Evolutionary conservation across 2,329 filamentous ascomycete genomes (phyloP), one percentile per base, ranked within the genome.

Genomic region (Claviceps digitariae): DNA sequence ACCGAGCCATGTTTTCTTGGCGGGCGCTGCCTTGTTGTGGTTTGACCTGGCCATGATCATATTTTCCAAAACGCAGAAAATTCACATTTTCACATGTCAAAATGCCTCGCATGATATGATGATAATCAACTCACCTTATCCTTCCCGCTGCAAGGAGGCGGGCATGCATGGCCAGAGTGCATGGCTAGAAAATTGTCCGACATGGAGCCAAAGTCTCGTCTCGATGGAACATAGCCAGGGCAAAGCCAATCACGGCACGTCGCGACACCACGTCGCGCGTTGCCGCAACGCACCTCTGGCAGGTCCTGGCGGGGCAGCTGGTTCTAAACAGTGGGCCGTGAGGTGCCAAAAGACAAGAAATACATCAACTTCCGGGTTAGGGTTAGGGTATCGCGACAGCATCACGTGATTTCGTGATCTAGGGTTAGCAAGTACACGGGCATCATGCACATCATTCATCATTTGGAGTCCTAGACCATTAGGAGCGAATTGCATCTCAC

Each of bases 51-150:
- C n/a, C n/a, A n/a, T n/a, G n/a, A n/a, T n/a, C n/a, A n/a, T n/a
- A n/a, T n/a, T n/a, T n/a, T n/a, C n/a, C n/a, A n/a, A n/a, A n/a
- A n/a, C n/a, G n/a, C n/a, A n/a, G n/a, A n/a, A n/a, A n/a, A n/a
- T 4, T 29, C 27, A 29, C 4, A 29, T 4, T 29, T 54, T 46
- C 50, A 52, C 49, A 23, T 54, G 53, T 36, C 49, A 54, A 46
- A 23, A 29, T 31, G 29, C 23, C 36, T 27, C 44, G 29, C 23
- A 45, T 27, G 43, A 21, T 36, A 29, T 29, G 27, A 29, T 29
- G 10, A 44, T 17, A 12, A 21, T 17, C 17, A 48, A 54, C 43
- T 54, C 51, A 54, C 52, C 52, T 54, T 51, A 51, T 51, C 52
- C 52, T 51, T 40, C 31, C 31, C 10, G 31, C 10, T 45, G 34